Conservation (phyloP, 2,329 filamentous ascomycete genomes). For the Aspergillus caelatus region DNA sequence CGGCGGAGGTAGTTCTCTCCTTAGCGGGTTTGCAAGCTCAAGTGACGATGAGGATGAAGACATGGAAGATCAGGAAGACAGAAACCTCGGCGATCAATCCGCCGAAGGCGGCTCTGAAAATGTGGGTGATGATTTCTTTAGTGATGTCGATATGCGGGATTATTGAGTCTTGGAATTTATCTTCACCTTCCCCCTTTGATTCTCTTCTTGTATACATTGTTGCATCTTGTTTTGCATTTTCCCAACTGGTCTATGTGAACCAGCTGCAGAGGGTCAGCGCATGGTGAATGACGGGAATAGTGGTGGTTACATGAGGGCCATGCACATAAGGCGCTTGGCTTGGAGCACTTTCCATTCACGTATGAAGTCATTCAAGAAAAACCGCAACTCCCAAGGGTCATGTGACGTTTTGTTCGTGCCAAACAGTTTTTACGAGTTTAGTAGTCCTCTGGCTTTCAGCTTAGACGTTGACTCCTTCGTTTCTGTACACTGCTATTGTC, state of each 20-base stretch:
- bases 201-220: constrained; percentile 11
- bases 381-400: constrained; percentile 21
- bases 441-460: constrained; percentile 16
- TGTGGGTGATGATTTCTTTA: constrained; percentile 67
- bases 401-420: constrained; percentile 20
- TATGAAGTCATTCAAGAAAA: constrained; percentile 25
- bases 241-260: constrained; percentile 8
- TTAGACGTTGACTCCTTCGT: constrained; percentile 14
- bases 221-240: constrained; percentile 13
- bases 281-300: constrained; percentile 21
- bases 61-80: constrained; percentile 69
- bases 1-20: constrained; percentile 65
- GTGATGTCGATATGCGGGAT: constrained; percentile 64
- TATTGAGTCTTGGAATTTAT: constrained; percentile 42
- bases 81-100: constrained; percentile 39
- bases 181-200: constrained; percentile 14
- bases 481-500: constrained; percentile 11
- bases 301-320: constrained; percentile 19
- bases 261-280: constrained; percentile 19
- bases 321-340: constrained; percentile 23
- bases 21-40: constrained; percentile 90
- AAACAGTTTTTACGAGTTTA: constrained; percentile 19
- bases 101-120: constrained; percentile 61
- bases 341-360: constrained; percentile 25
- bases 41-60: constrained; percentile 97